Evolutionary conservation across 257 asterid genomes (phyloP).

Genomic region (Apocynum venetum): DNA sequence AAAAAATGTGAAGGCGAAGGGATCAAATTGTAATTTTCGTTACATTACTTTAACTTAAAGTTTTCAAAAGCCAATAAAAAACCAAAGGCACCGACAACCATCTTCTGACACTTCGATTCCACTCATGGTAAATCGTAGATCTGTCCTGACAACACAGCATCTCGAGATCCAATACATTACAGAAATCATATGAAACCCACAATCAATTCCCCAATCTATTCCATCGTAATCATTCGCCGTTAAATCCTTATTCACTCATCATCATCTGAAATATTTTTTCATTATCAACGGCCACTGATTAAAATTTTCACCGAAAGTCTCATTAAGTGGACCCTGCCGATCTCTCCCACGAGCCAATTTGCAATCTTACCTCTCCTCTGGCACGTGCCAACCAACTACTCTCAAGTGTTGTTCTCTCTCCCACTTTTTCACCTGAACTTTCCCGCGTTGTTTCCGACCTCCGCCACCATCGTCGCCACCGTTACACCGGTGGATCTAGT

Average conservation of each 20-base stretch:
- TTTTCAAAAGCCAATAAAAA: background rate
- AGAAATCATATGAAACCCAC: conserved; percentile 5
- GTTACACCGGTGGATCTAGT: background rate
- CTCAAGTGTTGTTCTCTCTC: background rate
- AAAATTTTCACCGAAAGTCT: conserved; percentile 34
- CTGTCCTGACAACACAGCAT: conserved; percentile 29
- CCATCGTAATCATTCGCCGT: conserved; percentile 6
- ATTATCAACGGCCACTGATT: conserved; percentile 21
- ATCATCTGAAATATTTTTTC: background rate
- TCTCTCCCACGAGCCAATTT: conserved; percentile 39
- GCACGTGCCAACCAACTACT: conserved; percentile 43
- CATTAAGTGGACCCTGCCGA: conserved; percentile 24
- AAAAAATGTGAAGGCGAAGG: too few species aligned
- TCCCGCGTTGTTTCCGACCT: conserved; percentile 20
- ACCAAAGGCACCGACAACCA: conserved; percentile 23
- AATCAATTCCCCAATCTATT: background rate
- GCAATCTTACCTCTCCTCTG: conserved; percentile 11
- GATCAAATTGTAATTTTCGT: too few species aligned
- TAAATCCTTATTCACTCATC: background rate
- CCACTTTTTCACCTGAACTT: conserved; percentile 23
- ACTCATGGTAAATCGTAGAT: conserved; percentile 11
- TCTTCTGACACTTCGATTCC: conserved; percentile 32
- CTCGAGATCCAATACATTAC: conserved; percentile 44
- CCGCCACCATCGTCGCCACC: conserved; percentile 14
- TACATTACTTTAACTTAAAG: background rate